phyloP scores from a whole-genome alignment of 2,329 filamentous ascomycete species.

The Fusarium nanum region DNA sequence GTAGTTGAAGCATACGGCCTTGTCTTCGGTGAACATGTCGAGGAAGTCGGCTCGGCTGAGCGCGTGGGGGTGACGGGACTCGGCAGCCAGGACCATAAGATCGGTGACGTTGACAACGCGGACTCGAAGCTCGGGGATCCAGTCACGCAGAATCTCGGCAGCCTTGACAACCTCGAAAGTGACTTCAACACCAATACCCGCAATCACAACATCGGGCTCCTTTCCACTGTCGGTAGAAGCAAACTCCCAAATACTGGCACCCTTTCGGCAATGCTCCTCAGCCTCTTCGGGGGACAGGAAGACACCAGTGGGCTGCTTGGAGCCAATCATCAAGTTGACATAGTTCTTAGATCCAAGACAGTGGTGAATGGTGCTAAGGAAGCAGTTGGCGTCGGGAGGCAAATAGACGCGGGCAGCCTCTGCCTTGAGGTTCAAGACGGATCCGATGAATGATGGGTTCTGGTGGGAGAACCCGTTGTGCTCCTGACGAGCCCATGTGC shows the following conservation, averaged over 20 bases:
- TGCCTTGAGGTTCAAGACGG: constrained; percentile 73
- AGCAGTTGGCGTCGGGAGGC: constrained; percentile 75
- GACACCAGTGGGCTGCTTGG: constrained; percentile 72
- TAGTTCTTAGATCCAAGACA: constrained; percentile 72
- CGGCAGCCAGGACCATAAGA: constrained; percentile 69
- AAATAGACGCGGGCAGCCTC: constrained; percentile 70
- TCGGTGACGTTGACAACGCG: constrained; percentile 75
- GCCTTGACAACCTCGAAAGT: constrained; percentile 74
- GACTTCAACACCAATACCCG: constrained; percentile 73
- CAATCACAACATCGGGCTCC: constrained; percentile 71
- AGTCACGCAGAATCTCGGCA: constrained; percentile 63
- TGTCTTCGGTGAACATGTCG: constrained; percentile 67
- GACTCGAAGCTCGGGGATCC: constrained; percentile 64
- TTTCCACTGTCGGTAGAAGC: constrained; percentile 67
- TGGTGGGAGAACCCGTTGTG: constrained; percentile 78
- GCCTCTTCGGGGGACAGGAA: constrained; percentile 71
- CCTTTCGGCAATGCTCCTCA: constrained; percentile 67
- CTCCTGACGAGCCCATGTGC: constrained; percentile 74
- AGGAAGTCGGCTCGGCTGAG: constrained; percentile 64
- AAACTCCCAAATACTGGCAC: constrained; percentile 71
- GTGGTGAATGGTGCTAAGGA: constrained; percentile 72
- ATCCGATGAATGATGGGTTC: constrained; percentile 75
- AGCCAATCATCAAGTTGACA: constrained; percentile 75
- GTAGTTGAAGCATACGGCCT: constrained; percentile 72
- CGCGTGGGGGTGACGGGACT: constrained; percentile 69